Conservation (phyloP, 306 rosid species). For the Quercus suber region DNA sequence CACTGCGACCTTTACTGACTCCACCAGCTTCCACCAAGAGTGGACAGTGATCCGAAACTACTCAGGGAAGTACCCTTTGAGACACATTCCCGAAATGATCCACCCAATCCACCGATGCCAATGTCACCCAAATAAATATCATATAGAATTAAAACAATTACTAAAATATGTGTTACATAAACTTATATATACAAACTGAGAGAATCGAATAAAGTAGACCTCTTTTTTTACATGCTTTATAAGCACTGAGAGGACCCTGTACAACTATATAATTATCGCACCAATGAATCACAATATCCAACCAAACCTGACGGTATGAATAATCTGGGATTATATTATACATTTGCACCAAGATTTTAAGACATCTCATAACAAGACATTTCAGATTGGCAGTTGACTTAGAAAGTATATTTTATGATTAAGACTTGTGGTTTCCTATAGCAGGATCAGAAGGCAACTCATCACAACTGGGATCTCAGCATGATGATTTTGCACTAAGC, state of each 20-base stretch:
- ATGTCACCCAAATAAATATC: too few relatives aligned
- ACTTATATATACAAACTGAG: neutral
- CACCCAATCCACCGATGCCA: too few relatives aligned
- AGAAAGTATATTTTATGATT: neutral
- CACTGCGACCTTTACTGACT: accelerated
- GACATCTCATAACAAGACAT: neutral
- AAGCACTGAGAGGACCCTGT: neutral
- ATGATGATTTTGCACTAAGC: neutral
- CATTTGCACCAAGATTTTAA: neutral
- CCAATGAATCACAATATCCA: neutral
- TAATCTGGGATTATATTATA: neutral
- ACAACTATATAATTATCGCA: neutral
- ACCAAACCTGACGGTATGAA: neutral
- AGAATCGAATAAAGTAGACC: neutral
- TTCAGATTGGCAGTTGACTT: neutral
- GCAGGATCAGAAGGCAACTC: neutral
- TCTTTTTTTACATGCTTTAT: neutral
- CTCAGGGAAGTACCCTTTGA: too few relatives aligned
- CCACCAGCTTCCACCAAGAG: too few relatives aligned
- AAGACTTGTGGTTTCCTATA: neutral
- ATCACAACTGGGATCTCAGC: neutral
- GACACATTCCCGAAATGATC: too few relatives aligned
- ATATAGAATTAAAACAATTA: too few relatives aligned
- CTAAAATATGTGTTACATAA: neutral
- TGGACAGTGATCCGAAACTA: too few relatives aligned